Conservation (phyloP, 768 basidiomycete species). For the Calocybe gangraenosa region DNA sequence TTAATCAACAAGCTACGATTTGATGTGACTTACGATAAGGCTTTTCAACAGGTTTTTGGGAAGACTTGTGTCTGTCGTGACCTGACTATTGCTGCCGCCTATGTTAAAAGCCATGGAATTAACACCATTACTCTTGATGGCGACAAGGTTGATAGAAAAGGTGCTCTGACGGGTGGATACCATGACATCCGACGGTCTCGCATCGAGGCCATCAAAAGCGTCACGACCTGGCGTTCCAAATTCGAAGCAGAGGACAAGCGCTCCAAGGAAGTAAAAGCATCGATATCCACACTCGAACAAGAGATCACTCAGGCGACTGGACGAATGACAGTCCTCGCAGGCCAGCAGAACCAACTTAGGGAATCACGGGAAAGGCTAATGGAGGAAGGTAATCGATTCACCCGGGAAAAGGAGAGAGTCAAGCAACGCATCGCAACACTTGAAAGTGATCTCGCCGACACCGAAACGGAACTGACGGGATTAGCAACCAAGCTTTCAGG, state of each 20-base stretch:
- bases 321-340: conserved; percentile 62
- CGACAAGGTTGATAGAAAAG: conserved; percentile 96
- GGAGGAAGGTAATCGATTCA: conserved; percentile 55
- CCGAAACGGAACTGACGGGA: conserved; percentile 65
- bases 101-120: conserved; percentile 90
- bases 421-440: conserved; percentile 55
- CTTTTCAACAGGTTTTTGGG: conserved; percentile 96
- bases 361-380: conserved; percentile 64
- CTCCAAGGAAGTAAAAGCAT: conserved; percentile 69
- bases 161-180: conserved; percentile 93
- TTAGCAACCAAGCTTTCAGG: conserved; percentile 61
- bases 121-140: conserved; percentile 98
- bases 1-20: conserved; percentile 81
- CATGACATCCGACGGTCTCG: conserved; percentile 89
- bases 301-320: conserved; percentile 78
- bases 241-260: conserved; percentile 61
- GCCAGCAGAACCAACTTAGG: conserved; percentile 66
- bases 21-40: conserved; percentile 65
- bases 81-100: conserved; percentile 87
- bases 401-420: conserved; percentile 68
- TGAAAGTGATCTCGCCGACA: conserved; percentile 65
- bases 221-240: conserved; percentile 72
- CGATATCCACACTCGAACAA: conserved; percentile 74
- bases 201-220: conserved; percentile 78
- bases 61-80: conserved; percentile 96